Percentiles rank a stretch among this genome's conserved stretches.
Evolutionary conservation across 306 rosid species (phyloP).

Genomic region (Cicer arietinum): DNA sequence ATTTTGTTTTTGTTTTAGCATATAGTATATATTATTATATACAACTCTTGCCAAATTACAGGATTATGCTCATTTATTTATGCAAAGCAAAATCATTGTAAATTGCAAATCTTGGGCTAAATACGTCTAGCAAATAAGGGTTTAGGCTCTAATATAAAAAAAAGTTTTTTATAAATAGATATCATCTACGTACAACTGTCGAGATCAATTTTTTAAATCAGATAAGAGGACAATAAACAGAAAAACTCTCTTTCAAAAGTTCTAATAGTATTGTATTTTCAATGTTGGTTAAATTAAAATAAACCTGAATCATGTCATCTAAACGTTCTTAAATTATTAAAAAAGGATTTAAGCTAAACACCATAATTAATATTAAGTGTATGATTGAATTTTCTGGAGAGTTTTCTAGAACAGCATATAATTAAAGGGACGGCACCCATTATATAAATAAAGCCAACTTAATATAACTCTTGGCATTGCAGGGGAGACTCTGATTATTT

Average conservation of each 20-base stretch:
- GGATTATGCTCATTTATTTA: conserved; percentile 13
- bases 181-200: no score
- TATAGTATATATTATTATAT: neutral
- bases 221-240: no score
- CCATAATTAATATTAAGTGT: neutral
- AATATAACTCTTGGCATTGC: neutral
- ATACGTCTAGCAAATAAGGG: neutral
- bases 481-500: conserved; percentile 8
- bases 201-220: no score
- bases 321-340: neutral
- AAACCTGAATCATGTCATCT: no score
- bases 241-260: no score
- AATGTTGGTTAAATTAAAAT: no score
- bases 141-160: neutral
- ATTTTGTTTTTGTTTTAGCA: neutral
- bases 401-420: neutral
- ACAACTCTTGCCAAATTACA: conserved; percentile 24
- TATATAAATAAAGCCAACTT: neutral
- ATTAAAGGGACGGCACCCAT: conserved; percentile 25
- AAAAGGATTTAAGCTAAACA: neutral
- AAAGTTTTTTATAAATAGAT: neutral
- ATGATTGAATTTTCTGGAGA: neutral
- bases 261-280: no score
- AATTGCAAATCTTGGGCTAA: conserved; percentile 35
- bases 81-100: conserved; percentile 48